A percentile compares a stretch with the other conserved stretches of the same genome.
Evolutionary conservation across 1,139 yeast genomes (phyloP).

Genomic region (Protomyces inundatus): DNA sequence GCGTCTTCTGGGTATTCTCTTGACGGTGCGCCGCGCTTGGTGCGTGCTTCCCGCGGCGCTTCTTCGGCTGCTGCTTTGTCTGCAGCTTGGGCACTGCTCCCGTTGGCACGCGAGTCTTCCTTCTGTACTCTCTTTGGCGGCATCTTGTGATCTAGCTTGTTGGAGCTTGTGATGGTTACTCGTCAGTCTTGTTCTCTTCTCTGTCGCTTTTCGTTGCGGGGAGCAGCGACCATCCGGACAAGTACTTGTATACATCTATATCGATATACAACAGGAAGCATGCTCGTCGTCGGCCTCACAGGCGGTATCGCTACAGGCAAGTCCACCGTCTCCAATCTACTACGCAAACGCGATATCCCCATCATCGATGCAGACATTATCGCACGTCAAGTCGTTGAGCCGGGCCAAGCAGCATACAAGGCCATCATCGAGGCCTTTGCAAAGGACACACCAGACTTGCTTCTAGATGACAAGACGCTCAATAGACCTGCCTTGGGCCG

Average conservation of each 20-base stretch:
- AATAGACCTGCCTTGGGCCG: conserved; percentile 72
- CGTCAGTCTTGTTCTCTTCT: neutral
- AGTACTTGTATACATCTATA: neutral
- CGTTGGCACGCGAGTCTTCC: neutral
- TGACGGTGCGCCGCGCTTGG: conserved; percentile 3
- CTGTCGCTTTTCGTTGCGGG: neutral
- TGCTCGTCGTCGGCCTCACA: conserved; percentile 88
- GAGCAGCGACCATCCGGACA: neutral
- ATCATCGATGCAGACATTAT: conserved; percentile 86
- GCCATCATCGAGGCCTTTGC: conserved; percentile 59
- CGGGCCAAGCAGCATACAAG: conserved; percentile 66
- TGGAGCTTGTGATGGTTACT: neutral
- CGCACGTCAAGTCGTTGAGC: conserved; percentile 78
- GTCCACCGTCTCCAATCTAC: conserved; percentile 70
- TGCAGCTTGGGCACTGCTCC: neutral
- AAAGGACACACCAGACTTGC: conserved; percentile 51
- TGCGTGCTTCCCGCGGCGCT: conserved; percentile 12
- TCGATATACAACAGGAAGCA: conserved; percentile 35
- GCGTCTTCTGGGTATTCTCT: conserved; percentile 12
- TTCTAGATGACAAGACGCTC: conserved; percentile 38
- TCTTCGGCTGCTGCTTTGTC: neutral
- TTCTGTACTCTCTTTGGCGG: neutral
- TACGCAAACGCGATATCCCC: conserved; percentile 52
- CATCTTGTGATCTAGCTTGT: neutral
- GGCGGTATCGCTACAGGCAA: conserved; percentile 97